A percentile compares a stretch with the other conserved stretches of the same genome.
Evolutionary conservation across 164 flowering plant species (phyloP).

Genomic region (Chimonanthus praecox): DNA sequence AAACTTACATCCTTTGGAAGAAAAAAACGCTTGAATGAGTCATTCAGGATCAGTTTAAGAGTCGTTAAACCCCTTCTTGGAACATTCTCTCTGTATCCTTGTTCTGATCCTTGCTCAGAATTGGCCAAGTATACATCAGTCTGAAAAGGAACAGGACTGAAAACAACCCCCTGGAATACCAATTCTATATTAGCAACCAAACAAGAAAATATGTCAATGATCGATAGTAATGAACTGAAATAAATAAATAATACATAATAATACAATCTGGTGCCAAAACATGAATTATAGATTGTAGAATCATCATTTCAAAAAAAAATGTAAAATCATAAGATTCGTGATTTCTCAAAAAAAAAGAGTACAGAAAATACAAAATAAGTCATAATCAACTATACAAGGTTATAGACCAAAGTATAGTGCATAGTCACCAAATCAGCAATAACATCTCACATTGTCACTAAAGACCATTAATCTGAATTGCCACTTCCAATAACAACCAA

Average conservation of each 20-base stretch:
- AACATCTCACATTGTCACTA: not conserved
- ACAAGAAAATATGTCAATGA: too few relatives aligned
- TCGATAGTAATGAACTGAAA: too few relatives aligned
- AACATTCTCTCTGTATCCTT: slow-evolving; percentile 14
- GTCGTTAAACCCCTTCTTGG: slow-evolving; percentile 16
- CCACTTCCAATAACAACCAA: not conserved
- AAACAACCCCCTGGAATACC: slow-evolving; percentile 56
- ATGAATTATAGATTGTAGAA: too few relatives aligned
- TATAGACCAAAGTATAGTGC: too few relatives aligned
- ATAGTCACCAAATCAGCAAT: too few relatives aligned
- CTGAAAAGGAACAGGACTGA: slow-evolving; percentile 75
- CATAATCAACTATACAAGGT: too few relatives aligned
- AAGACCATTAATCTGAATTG: not conserved
- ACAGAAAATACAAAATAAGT: too few relatives aligned
- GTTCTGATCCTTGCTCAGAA: slow-evolving; percentile 24
- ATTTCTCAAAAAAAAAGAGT: too few relatives aligned
- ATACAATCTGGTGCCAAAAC: too few relatives aligned
- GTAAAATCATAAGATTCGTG: too few relatives aligned
- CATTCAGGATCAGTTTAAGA: slow-evolving; percentile 24
- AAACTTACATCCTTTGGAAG: slow-evolving; percentile 53
- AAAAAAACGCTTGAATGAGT: slow-evolving; percentile 43
- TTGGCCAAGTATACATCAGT: slow-evolving; percentile 24
- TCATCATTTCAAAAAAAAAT: too few relatives aligned
- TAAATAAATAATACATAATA: too few relatives aligned
- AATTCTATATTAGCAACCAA: not conserved